Conservation (phyloP, 2,329 filamentous ascomycete species). For the Diaporthe citrichinensis region DNA sequence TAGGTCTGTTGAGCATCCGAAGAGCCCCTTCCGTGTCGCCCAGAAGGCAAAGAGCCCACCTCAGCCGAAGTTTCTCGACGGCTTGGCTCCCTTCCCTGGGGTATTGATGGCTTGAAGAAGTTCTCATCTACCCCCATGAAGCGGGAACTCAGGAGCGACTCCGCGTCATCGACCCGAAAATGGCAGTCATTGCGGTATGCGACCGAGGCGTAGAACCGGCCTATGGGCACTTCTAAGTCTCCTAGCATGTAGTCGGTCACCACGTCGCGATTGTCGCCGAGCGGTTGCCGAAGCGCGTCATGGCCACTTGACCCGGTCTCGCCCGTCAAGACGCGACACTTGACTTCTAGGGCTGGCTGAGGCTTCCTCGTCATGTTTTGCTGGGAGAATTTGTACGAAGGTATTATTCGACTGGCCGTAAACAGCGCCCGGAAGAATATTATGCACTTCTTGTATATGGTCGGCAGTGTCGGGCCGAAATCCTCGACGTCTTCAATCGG, state of each 20-base stretch:
- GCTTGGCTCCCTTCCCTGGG: slow-evolving; percentile 62
- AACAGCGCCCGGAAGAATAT: slow-evolving; percentile 93
- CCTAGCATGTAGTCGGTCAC: slow-evolving; percentile 86
- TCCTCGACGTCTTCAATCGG: slow-evolving; percentile 64
- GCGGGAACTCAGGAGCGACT: slow-evolving; percentile 89
- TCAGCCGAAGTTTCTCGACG: slow-evolving; percentile 61
- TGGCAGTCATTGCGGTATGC: slow-evolving; percentile 90
- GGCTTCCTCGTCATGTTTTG: slow-evolving; percentile 80
- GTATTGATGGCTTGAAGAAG: slow-evolving; percentile 85
- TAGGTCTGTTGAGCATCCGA: slow-evolving; percentile 83
- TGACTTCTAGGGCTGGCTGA: slow-evolving; percentile 77
- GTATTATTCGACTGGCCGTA: slow-evolving; percentile 84
- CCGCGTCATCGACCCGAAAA: slow-evolving; percentile 92
- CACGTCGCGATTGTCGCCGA: slow-evolving; percentile 76
- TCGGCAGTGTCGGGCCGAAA: slow-evolving; percentile 79
- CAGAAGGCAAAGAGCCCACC: slow-evolving; percentile 81
- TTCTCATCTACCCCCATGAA: slow-evolving; percentile 94
- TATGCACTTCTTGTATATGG: slow-evolving; percentile 97
- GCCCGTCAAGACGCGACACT: slow-evolving; percentile 82
- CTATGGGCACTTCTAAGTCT: slow-evolving; percentile 87
- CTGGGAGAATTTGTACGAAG: slow-evolving; percentile 86
- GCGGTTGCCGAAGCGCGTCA: slow-evolving; percentile 79
- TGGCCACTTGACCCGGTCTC: slow-evolving; percentile 66
- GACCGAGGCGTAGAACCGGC: slow-evolving; percentile 84
- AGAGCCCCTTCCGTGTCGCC: slow-evolving; percentile 63